Percentiles rank a stretch among this genome's conserved stretches.
Evolutionary conservation across 495 filamentous ascomycete genomes (phyloP).

Genomic region (Beverwykella pulmonaria): DNA sequence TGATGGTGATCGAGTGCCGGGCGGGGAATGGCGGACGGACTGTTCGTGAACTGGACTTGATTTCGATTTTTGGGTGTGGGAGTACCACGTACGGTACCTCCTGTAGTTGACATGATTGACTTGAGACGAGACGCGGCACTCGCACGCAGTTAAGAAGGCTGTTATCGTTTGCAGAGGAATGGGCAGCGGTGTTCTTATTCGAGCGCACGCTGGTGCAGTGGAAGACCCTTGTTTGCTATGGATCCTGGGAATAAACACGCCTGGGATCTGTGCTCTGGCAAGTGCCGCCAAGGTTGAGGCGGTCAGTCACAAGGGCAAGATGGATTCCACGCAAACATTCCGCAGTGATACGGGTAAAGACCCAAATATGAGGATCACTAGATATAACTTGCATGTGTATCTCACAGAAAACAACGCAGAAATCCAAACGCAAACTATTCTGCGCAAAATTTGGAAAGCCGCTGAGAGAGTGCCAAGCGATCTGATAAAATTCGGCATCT

Average conservation of each 20-base stretch:
- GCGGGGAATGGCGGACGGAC: slow-evolving; percentile 80
- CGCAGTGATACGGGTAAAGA: no score
- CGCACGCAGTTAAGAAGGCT: slow-evolving; percentile 19
- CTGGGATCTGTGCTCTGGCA: slow-evolving; percentile 11
- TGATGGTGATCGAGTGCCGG: slow-evolving; percentile 72
- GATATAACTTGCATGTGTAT: no score
- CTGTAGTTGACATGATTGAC: slow-evolving; percentile 61
- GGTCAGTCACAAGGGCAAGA: slow-evolving; percentile 25
- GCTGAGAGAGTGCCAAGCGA: slow-evolving; percentile 32
- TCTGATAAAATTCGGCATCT: slow-evolving; percentile 30
- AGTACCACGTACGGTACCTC: slow-evolving; percentile 62
- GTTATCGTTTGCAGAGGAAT: slow-evolving; percentile 12
- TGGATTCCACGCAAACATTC: neutral
- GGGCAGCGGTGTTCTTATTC: slow-evolving; percentile 22
- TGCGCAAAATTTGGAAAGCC: no score
- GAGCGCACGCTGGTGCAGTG: slow-evolving; percentile 2
- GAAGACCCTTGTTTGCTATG: slow-evolving; percentile 28
- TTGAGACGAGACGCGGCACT: neutral
- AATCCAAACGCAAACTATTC: no score
- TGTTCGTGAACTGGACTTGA: slow-evolving; percentile 69
- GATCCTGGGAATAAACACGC: slow-evolving; percentile 28
- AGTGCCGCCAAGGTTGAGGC: slow-evolving; percentile 1
- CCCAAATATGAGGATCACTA: no score
- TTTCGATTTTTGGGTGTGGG: slow-evolving; percentile 70
- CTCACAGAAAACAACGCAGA: no score